Base-by-base conservation (phyloP, 2,329 filamentous ascomycete genomes). In the Alternaria tenuissima region DNA sequence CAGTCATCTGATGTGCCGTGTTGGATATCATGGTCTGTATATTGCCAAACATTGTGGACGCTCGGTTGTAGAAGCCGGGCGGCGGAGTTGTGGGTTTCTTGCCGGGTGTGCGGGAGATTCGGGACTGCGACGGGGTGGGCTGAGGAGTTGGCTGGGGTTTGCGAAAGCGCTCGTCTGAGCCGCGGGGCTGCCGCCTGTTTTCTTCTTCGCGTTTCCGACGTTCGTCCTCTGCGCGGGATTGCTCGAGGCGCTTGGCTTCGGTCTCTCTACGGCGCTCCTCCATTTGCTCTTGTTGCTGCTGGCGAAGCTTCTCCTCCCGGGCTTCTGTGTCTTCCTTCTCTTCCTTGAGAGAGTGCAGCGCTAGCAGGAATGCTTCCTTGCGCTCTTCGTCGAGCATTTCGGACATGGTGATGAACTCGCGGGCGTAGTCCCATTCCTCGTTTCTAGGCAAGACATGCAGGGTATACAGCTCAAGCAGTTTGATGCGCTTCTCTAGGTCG, bases 391-490 rank as follows among this genome's bases (percentile, higher is more conserved):
- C 94, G 1, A 99, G 85, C 26, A 97, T 88, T 47, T 94, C 89
- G 76, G 89, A 95, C 73, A 93, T 88, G 71, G 85, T 88, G 73
- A 98, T 96, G 77, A 98, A 98, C 69, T 96, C 92, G 61, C 88
- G 87, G 4, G 95, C 93, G 71, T 97, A 97, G 59, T 97, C 92
- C 95, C 95, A 99, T 80, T 98, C 93, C 57, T 92, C 89, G 70
- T 97, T 98, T 54, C 93, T 87, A 5, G 94, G 89, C n/a, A 99
- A 87, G 7, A 98, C 92, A 75, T 99, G 95, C 5, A 99, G 85
- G 1, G 93, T 96, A 78, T 97, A 99, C 8, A 99, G 85, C 80
- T 99, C 95, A 52, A 99, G 87, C 42, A 99, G 91, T 81, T 96
- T 96, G 65, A 97, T 89, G 46, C 93, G 87, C 5, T 92, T 89